Conservation (phyloP, 2,329 filamentous ascomycete species). For the Calonectria pseudoturangicola region DNA sequence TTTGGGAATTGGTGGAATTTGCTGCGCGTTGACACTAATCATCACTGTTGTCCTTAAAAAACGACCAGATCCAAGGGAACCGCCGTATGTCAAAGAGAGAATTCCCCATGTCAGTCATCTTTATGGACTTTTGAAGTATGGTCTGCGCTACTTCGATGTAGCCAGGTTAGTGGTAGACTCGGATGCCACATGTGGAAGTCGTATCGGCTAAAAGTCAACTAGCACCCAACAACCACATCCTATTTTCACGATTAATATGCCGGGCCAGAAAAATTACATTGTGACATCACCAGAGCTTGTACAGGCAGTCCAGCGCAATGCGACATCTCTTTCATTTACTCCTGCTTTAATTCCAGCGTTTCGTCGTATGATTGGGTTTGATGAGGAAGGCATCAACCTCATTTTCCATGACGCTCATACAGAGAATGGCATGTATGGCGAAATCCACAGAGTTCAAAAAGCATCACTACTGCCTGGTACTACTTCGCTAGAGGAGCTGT, state of each 20-base stretch:
- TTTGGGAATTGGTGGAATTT: constrained; percentile 33
- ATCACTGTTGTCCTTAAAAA: constrained; percentile 26
- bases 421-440: constrained; percentile 50
- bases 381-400: constrained; percentile 47
- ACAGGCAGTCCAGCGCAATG: constrained; percentile 46
- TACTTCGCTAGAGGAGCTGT: constrained; percentile 40
- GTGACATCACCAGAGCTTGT: constrained; percentile 50
- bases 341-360: constrained; percentile 49
- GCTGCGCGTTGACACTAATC: constrained; percentile 34
- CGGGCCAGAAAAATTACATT: constrained; percentile 48
- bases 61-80: constrained; percentile 41
- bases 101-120: constrained; percentile 45
- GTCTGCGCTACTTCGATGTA: constrained; percentile 45
- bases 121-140: constrained; percentile 44
- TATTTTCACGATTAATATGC: constrained; percentile 52
- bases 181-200: background rate
- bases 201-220: constrained; percentile 3
- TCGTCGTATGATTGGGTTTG: constrained; percentile 48
- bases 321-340: constrained; percentile 43
- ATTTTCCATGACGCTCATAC: constrained; percentile 50
- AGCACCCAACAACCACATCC: constrained; percentile 47
- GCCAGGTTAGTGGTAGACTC: constrained; percentile 24
- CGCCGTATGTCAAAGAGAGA: constrained; percentile 40
- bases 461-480: constrained; percentile 45
- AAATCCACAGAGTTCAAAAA: constrained; percentile 47